These are phyloP conservation scores for Pharus latifolius DNA, from an alignment of 176 grass and related monocot genomes.

Conservation along the genomic window DNA sequence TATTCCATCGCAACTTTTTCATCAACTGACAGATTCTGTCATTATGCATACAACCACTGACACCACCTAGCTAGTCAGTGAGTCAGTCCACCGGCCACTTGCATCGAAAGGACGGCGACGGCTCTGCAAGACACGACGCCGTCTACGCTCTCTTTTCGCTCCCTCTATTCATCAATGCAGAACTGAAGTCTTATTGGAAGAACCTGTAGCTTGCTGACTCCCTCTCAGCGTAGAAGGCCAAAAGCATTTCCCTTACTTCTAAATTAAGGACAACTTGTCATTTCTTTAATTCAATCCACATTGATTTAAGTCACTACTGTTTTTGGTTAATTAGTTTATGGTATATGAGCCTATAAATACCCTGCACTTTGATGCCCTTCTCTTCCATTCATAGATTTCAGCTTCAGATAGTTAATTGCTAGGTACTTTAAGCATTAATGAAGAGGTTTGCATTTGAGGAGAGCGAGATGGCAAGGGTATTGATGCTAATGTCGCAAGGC, in stretches of 20 bases:
- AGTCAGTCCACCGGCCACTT: too few relatives aligned
- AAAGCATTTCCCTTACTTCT: not conserved
- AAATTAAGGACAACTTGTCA: constrained; percentile 17
- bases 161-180: not conserved
- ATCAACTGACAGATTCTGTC: too few relatives aligned
- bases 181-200: too few relatives aligned
- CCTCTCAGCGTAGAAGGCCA: not conserved
- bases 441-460: constrained; percentile 26
- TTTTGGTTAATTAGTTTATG: constrained; percentile 14
- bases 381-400: constrained; percentile 7
- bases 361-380: not conserved
- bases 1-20: not conserved
- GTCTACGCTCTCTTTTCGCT: not conserved
- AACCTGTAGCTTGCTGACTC: not conserved
- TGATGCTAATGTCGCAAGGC: constrained; percentile 49
- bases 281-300: not conserved
- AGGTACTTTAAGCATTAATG: not conserved
- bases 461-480: constrained; percentile 39
- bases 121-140: constrained; percentile 12
- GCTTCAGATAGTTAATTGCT: not conserved
- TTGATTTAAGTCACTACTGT: not conserved
- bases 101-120: not conserved
- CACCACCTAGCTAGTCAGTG: too few relatives aligned
- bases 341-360: constrained; percentile 29
- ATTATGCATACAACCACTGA: too few relatives aligned